These are phyloP conservation scores for Talaromyces sp. DNA, from an alignment of 2,329 filamentous ascomycete species.

Conservation along the genomic window DNA sequence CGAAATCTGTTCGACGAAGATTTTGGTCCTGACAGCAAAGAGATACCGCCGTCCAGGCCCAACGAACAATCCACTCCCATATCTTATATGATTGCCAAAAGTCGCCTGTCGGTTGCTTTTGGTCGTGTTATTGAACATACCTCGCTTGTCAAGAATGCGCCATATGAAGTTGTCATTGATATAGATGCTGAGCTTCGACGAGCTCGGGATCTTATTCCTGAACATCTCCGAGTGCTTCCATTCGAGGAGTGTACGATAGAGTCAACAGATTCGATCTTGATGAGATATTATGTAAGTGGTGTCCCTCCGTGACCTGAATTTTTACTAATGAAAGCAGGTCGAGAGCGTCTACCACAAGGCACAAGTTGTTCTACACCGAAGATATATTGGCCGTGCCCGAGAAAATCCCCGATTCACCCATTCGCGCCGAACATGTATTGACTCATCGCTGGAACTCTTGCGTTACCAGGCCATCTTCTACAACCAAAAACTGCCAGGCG, in stretches of 20 bases:
- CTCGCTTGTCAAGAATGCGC: slow-evolving; percentile 40
- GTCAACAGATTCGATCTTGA: slow-evolving; percentile 66
- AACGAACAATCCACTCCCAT: slow-evolving; percentile 57
- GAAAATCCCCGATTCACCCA: slow-evolving; percentile 78
- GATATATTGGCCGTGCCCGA: slow-evolving; percentile 74
- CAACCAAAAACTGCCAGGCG: slow-evolving; percentile 67
- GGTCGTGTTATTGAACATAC: slow-evolving; percentile 44
- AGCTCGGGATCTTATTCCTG: slow-evolving; percentile 64
- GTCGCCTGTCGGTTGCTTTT: slow-evolving; percentile 41
- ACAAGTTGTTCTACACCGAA: slow-evolving; percentile 81
- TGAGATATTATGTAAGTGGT: slow-evolving; percentile 64
- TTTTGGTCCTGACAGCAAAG: slow-evolving; percentile 54
- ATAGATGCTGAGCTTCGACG: slow-evolving; percentile 57
- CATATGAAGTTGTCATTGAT: slow-evolving; percentile 61
- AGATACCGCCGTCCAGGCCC: slow-evolving; percentile 57
- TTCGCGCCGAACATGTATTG: slow-evolving; percentile 78
- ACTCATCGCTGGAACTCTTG: slow-evolving; percentile 79
- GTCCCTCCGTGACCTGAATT: neutral
- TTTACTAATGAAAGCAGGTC: slow-evolving; percentile 41
- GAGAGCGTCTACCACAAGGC: slow-evolving; percentile 86
- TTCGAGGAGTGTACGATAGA: slow-evolving; percentile 73
- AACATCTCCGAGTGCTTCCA: slow-evolving; percentile 71
- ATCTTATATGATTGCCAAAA: slow-evolving; percentile 49
- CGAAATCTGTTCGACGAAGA: slow-evolving; percentile 64
- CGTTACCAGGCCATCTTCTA: slow-evolving; percentile 72